Base-by-base conservation (phyloP, 805 yeast genomes). In the Saccharomycopsis capsularis region DNA sequence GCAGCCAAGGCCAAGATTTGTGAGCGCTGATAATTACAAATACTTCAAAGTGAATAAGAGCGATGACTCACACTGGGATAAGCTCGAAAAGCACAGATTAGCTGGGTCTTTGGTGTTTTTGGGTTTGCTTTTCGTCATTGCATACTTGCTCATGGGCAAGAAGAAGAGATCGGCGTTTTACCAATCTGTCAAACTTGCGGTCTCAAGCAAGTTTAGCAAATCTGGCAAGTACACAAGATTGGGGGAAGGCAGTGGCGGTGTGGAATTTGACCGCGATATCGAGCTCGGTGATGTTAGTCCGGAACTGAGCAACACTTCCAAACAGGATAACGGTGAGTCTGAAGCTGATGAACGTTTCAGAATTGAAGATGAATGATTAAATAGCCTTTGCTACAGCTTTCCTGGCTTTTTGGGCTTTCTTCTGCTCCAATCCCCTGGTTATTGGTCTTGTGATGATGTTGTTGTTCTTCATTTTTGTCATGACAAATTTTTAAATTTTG, bases 41-140 rank as follows among this genome's bases (percentile, higher is more conserved):
- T 42, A 55, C 36, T 42, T 49, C 51, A 68, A 66, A 43, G 44
- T 44, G 13, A 50, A 59, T 27, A 64, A 59, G 21, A 61, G 60
- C n/a, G 61, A 60, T 21, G 66, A 58, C 61, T 73, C 74, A 56
- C 70, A 58, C 58, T 71, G 59, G 67, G 74, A 75, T 30, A 60
- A 51, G 9, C 44, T 58, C 11, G 57, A 55, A 16, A 60, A 61
- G 7, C 64, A 69, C 52, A 56, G 74, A 38, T 40, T 67, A 4
- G 62, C 61, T 56, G 75, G 75, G 1, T 67, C 69, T 0, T 30
- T 68, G 15, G 55, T 64, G 3, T 65, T 70, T 50, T 48, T 69
- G 16, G 44, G 57, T 3, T 57, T 66, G 9, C 51, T 70, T 23
- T 34, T 57, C 7, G 55, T 63, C 4, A 57, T 67, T 9, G 63